A percentile compares a stretch with the other conserved stretches of the same genome.
These are phyloP conservation scores for Moniliophthora roreri DNA, from an alignment of 1,284 basidiomycete species.

Conservation along the genomic window DNA sequence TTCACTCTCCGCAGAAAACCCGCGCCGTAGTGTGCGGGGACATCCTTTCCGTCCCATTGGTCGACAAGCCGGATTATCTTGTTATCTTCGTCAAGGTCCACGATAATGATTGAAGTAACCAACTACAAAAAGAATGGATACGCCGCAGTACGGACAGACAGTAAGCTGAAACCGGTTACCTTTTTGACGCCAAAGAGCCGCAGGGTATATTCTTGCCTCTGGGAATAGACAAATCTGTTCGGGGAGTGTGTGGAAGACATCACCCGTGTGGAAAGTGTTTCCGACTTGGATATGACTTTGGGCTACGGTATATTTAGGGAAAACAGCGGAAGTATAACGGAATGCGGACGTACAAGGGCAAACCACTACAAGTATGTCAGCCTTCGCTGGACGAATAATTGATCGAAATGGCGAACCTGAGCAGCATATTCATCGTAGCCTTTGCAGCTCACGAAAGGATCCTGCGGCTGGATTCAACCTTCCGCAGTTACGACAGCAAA, in stretches of 20 bases:
- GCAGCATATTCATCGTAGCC: constrained; percentile 55
- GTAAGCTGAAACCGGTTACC: constrained; percentile 39
- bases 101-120: constrained; percentile 59
- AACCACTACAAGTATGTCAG: constrained; percentile 45
- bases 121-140: constrained; percentile 22
- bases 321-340: constrained; percentile 5
- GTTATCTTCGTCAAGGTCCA: constrained; percentile 63
- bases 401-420: constrained; percentile 38
- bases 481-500: constrained; percentile 1
- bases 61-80: constrained; percentile 62
- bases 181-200: constrained; percentile 53
- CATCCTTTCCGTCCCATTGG: constrained; percentile 61
- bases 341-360: constrained; percentile 45
- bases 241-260: constrained; percentile 56
- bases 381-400: constrained; percentile 10
- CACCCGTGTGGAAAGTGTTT: constrained; percentile 50
- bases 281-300: constrained; percentile 51
- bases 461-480: constrained; percentile 30
- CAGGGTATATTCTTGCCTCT: constrained; percentile 61
- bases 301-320: constrained; percentile 35
- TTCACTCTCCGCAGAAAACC: constrained; percentile 47
- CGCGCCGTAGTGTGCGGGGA: constrained; percentile 46
- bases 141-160: background rate
- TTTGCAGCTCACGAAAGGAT: constrained; percentile 49
- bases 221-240: constrained; percentile 57